phyloP scores from a whole-genome alignment of 2,329 filamentous ascomycete genomes.

The Ophiostoma himal-ulmi region DNA sequence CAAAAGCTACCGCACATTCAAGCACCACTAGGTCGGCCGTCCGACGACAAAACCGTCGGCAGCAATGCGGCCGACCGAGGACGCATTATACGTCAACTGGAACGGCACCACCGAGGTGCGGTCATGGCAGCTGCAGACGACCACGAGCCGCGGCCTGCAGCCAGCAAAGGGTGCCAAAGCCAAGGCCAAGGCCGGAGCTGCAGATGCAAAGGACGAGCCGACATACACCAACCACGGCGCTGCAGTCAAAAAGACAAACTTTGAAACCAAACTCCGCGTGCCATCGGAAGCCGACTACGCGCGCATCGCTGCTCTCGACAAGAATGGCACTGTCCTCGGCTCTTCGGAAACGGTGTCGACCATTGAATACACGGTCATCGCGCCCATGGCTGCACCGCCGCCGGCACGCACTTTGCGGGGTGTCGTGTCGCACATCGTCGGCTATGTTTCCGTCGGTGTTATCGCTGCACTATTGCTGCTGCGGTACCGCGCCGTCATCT shows the following conservation, averaged over 20 bases:
- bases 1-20: constrained; percentile 30
- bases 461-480: not conserved
- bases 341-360: constrained; percentile 10
- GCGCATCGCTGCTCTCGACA: constrained; percentile 17
- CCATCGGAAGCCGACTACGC: not conserved
- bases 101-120: constrained; percentile 32
- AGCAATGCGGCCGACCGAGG: constrained; percentile 24
- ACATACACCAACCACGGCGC: not conserved
- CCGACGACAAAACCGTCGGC: constrained; percentile 5
- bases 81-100: constrained; percentile 31
- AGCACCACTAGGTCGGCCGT: constrained; percentile 29
- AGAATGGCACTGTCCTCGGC: constrained; percentile 7
- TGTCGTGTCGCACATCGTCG: not conserved
- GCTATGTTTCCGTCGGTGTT: not conserved
- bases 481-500: not conserved
- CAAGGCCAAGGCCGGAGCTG: not conserved
- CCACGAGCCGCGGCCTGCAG: not conserved
- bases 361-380: constrained; percentile 12
- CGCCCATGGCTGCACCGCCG: constrained; percentile 12
- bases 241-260: constrained; percentile 3
- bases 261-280: constrained; percentile 1
- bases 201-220: not conserved
- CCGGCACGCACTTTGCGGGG: not conserved
- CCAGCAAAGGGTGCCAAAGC: not conserved
- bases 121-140: constrained; percentile 14